These are phyloP conservation scores for Trichosanthes cucumerina DNA, from an alignment of 306 rosid genomes.

Conservation along the genomic window DNA sequence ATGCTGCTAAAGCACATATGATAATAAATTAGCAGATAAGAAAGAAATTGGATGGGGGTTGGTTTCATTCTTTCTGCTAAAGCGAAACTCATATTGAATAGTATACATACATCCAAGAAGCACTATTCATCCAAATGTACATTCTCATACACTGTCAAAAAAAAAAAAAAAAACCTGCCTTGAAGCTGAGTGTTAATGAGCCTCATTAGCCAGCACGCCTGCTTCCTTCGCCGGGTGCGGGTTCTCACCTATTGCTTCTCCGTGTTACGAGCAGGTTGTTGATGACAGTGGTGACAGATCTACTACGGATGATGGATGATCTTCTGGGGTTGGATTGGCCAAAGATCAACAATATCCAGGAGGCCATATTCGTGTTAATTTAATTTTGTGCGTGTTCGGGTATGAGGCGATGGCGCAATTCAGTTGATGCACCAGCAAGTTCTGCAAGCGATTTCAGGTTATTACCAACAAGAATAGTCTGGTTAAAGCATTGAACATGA, in stretches of 20 bases:
- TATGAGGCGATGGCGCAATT: slow-evolving; percentile 77
- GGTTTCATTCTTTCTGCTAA: not conserved
- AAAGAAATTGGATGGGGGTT: not conserved
- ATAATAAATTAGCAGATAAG: not conserved
- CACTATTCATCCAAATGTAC: not conserved
- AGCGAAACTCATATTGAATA: not conserved
- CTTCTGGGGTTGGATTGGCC: slow-evolving; percentile 3
- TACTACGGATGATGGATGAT: not conserved
- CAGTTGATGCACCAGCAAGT: slow-evolving; percentile 60
- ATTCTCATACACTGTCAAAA: not conserved
- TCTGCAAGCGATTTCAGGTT: slow-evolving; percentile 39
- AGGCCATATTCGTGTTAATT: not conserved
- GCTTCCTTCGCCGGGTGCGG: not conserved
- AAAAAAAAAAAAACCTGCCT: not conserved
- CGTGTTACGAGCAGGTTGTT: not conserved
- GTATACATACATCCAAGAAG: slow-evolving; percentile 1
- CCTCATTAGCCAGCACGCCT: not conserved
- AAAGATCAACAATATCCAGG: not conserved
- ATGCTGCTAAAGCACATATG: not conserved
- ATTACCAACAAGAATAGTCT: slow-evolving; percentile 4
- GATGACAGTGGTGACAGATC: not conserved
- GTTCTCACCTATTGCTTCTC: not conserved
- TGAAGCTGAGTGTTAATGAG: not conserved
- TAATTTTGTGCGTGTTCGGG: slow-evolving; percentile 61
- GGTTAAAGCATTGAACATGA: not conserved